Evolutionary conservation across 352 stramenopile species (phyloP), one percentile per base, ranked within the genome.

Genomic region (Lagenidium sp.): DNA sequence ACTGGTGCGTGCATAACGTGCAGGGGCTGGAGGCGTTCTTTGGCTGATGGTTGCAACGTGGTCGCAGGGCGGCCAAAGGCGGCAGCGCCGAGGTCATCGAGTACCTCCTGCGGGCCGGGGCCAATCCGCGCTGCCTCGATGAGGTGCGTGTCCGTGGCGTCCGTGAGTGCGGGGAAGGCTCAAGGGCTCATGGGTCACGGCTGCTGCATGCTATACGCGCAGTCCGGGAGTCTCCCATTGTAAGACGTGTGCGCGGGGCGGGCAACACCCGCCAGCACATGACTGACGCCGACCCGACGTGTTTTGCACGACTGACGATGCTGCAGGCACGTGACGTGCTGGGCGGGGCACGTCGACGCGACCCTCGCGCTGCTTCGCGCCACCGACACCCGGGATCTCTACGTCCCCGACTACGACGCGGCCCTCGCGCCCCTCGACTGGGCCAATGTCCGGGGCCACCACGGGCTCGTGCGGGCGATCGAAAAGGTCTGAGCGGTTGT

Each of bases 141-240:
- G 70, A 85, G 48, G 65, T 77, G 37, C 18, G 47, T 46, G 12
- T 1, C 15, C 16, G 11, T 30, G n/a, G n/a, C 37, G 6, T 20
- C 30, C 13, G 37, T 18, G 12, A 10, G 35, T 40, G 8, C 10
- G 12, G 7, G 8, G 35, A 40, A 28, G 18, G 5, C 18, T 8
- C 28, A 8, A 32, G 8, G 8, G 28, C 8, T 32, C 7, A 29
- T 39, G 6, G 41, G 4, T 39, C 20, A 39, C 16, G 12, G 8
- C n/a, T n/a, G 19, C 25, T 10, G 16, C 8, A 36, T 31, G 8
- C 24, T 25, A 43, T 22, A 16, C 6, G 7, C 20, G 30, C 26
- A 79, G 58, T 86, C 80, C 30, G 73, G 76, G 10, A 86, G 76
- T 39, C 63, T 85, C 34, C 73, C 76, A 23, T 41, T 89, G 76